Conservation (phyloP, 1,284 basidiomycete genomes). For the Ustilago nuda region DNA sequence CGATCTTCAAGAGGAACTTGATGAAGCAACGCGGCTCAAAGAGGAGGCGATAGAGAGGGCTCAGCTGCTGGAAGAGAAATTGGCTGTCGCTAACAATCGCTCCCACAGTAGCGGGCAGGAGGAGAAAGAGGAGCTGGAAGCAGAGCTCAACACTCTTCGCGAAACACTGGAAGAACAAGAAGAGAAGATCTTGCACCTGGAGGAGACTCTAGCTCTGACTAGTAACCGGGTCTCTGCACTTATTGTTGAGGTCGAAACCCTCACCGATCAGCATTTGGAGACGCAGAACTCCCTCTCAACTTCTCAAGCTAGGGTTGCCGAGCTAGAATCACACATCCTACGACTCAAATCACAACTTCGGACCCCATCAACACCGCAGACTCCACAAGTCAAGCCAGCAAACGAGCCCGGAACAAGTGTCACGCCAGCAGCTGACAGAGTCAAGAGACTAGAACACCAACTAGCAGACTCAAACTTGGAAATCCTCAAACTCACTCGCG, state of each 20-base stretch:
- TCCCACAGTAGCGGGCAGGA: not conserved
- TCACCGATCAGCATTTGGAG: not conserved
- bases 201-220: constrained; percentile 36
- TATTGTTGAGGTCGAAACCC: constrained; percentile 4
- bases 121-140: constrained; percentile 6
- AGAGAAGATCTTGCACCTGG: constrained; percentile 9
- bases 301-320: not conserved
- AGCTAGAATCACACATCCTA: constrained; percentile 20
- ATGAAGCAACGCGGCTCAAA: not conserved
- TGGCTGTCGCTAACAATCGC: constrained; percentile 1
- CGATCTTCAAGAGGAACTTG: constrained; percentile 30
- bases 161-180: constrained; percentile 11
- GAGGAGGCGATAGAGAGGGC: constrained; percentile 6
- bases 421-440: not conserved
- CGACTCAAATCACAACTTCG: constrained; percentile 20
- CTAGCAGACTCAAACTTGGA: constrained; percentile 31
- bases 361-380: not conserved
- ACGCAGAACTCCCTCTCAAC: not conserved
- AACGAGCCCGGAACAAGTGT: too few relatives aligned
- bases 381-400: not conserved
- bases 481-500: constrained; percentile 47
- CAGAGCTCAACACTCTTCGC: constrained; percentile 10
- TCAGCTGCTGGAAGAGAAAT: constrained; percentile 15
- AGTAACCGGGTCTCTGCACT: constrained; percentile 5
- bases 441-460: constrained; percentile 3